Conservation (phyloP, 257 asterid species). For the Scutellaria barbata region DNA sequence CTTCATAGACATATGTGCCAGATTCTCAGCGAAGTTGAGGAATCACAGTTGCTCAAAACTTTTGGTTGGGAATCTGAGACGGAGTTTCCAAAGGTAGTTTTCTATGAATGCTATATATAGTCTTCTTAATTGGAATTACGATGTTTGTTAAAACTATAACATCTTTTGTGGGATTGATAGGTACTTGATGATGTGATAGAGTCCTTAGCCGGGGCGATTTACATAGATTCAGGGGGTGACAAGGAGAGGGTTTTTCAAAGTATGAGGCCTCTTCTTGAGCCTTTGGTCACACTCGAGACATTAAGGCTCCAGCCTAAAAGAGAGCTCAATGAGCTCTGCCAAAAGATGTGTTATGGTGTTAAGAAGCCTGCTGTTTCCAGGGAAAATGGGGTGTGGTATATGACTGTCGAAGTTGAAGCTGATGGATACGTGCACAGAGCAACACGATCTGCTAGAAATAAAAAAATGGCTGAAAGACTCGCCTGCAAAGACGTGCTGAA, state of each 20-base stretch:
- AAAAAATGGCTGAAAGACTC: slow-evolving; percentile 47
- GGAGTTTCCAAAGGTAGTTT: slow-evolving; percentile 68
- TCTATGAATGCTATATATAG: too few relatives aligned
- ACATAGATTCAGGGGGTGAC: slow-evolving; percentile 69
- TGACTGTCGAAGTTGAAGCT: slow-evolving; percentile 64
- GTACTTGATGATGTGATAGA: slow-evolving; percentile 91
- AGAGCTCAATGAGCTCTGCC: slow-evolving; percentile 69
- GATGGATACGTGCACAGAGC: slow-evolving; percentile 45
- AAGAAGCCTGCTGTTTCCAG: slow-evolving; percentile 34
- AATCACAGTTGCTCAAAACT: slow-evolving; percentile 40
- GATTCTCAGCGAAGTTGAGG: slow-evolving; percentile 38
- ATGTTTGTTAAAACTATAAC: not conserved
- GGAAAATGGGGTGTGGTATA: slow-evolving; percentile 39
- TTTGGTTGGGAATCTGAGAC: slow-evolving; percentile 80
- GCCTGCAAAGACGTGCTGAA: slow-evolving; percentile 61
- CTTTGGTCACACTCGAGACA: slow-evolving; percentile 69
- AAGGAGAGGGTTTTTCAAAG: slow-evolving; percentile 55
- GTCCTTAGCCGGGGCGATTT: slow-evolving; percentile 80
- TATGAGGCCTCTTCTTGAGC: slow-evolving; percentile 80
- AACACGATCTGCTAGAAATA: slow-evolving; percentile 43
- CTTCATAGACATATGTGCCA: slow-evolving; percentile 57
- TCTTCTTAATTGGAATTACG: not conserved
- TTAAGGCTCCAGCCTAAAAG: slow-evolving; percentile 67
- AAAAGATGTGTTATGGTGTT: slow-evolving; percentile 41
- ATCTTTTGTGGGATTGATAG: slow-evolving; percentile 35